Evolutionary conservation across 2,329 filamentous ascomycete genomes (phyloP), one percentile per base, ranked within the genome.

Genomic region (Monilinia fructigena): DNA sequence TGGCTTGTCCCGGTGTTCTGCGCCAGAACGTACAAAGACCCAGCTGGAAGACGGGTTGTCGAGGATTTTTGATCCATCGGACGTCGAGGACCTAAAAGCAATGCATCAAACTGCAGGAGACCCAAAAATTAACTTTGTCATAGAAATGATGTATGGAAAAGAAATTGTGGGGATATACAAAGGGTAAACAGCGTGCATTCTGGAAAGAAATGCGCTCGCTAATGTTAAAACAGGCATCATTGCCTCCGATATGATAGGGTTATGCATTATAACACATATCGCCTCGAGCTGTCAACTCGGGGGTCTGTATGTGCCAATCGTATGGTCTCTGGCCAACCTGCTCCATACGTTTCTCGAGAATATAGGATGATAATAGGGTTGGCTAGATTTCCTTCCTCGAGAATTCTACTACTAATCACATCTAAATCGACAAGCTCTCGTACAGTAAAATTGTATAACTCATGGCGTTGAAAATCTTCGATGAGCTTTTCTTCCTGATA

Each of bases 171-270:
- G 28, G 16, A 14, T 20, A 48, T 64, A 64, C 62, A 64, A 40
- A 56, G 12, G 40, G 52, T 20, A 56, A n/a, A n/a, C 7, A 42
- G 18, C 12, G 18, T 56, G 42, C 42, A 52, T 23, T 38, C 66
- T 67, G n/a, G 54, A 66, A 26, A 72, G 50, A 26, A 69, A 74
- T 14, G 63, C 76, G 0, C 64, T 73, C 4, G 74, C 75, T 0
- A 73, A 72, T 14, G 76, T 75, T 23, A 72, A 56, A 28, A 35
- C 45, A 16, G 70, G 70, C 40, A 67, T 42, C 28, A 71, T 66
- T 26, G 62, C 52, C 1, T 59, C 68, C 56, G 67, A 70, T 4
- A 74, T 67, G 14, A 66, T 58, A 20, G 70, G 68, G 42, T 70
- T 70, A 3, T 28, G 18, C 18, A 63, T 60, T n/a, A n/a, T 59